Percentiles rank a stretch among this genome's conserved stretches.
These are phyloP conservation scores for Waltergamsia citrina DNA, from an alignment of 2,329 filamentous ascomycete genomes.

Conservation along the genomic window DNA sequence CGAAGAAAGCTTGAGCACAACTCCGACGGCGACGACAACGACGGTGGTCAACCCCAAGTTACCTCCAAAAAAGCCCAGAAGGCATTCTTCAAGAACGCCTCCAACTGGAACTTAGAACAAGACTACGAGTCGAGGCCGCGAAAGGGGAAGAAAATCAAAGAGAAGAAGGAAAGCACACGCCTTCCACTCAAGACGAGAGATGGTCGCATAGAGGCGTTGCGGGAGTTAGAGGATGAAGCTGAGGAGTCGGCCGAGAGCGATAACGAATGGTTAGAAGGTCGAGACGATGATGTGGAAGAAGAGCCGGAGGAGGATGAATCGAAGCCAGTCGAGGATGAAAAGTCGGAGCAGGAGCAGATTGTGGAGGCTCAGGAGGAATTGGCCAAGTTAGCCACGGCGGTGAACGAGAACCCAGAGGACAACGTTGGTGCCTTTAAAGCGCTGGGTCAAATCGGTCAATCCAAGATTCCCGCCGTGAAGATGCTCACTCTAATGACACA, in stretches of 20 bases:
- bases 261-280: constrained; percentile 53
- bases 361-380: constrained; percentile 85
- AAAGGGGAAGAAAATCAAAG: constrained; percentile 59
- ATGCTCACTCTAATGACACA: constrained; percentile 84
- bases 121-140: constrained; percentile 76
- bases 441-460: constrained; percentile 63
- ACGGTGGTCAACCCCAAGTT: constrained; percentile 10
- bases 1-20: constrained; percentile 48
- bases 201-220: constrained; percentile 56
- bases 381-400: constrained; percentile 65
- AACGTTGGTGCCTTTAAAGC: constrained; percentile 71
- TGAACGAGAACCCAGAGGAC: constrained; percentile 93
- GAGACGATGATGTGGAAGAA: constrained; percentile 43
- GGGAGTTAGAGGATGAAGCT: constrained; percentile 45
- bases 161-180: constrained; percentile 59
- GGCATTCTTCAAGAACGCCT: constrained; percentile 63
- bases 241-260: constrained; percentile 50
- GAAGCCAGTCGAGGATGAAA: constrained; percentile 44
- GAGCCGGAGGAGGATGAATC: constrained; percentile 23
- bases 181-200: constrained; percentile 82
- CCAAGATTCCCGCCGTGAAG: constrained; percentile 62
- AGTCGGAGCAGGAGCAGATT: constrained; percentile 73
- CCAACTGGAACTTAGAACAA: constrained; percentile 85
- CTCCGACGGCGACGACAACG: constrained; percentile 29
- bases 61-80: constrained; percentile 31